Percentiles rank a stretch among this genome's conserved stretches.
phyloP scores from a whole-genome alignment of 1,284 basidiomycete genomes.

The Rhodotorula mucilaginosa region DNA sequence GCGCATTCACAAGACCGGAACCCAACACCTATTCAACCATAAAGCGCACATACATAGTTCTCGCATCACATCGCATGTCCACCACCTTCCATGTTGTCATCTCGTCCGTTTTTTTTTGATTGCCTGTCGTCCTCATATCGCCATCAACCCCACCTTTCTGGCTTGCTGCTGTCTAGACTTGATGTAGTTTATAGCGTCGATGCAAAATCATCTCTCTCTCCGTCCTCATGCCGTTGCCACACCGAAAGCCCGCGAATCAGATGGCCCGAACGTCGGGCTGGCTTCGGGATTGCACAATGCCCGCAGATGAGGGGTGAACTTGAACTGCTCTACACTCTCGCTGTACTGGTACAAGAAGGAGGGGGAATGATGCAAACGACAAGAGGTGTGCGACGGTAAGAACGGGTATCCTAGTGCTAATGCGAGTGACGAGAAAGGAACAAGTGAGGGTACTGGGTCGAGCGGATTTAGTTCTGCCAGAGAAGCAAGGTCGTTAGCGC shows the following conservation, averaged over 20 bases:
- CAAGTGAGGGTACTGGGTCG: neutral
- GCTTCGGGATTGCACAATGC: no score
- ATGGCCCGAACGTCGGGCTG: no score
- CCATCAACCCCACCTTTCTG: neutral
- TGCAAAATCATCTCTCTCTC: neutral
- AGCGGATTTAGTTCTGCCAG: neutral
- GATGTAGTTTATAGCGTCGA: no score
- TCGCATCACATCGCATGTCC: neutral
- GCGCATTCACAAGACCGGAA: neutral
- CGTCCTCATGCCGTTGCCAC: neutral
- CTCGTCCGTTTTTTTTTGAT: neutral
- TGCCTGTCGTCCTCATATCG: neutral
- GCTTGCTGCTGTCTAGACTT: no score
- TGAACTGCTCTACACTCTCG: neutral
- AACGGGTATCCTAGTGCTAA: neutral
- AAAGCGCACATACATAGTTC: neutral
- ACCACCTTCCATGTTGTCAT: neutral
- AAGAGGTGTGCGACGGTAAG: neutral
- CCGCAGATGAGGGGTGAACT: no score
- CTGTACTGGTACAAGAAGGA: neutral
- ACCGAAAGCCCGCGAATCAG: neutral
- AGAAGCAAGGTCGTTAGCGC: neutral
- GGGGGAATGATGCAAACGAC: constrained; percentile 1
- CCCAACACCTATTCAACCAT: neutral
- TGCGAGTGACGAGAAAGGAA: neutral